Evolutionary conservation across 495 filamentous ascomycete species (phyloP).

Genomic region (Tuber borchii): DNA sequence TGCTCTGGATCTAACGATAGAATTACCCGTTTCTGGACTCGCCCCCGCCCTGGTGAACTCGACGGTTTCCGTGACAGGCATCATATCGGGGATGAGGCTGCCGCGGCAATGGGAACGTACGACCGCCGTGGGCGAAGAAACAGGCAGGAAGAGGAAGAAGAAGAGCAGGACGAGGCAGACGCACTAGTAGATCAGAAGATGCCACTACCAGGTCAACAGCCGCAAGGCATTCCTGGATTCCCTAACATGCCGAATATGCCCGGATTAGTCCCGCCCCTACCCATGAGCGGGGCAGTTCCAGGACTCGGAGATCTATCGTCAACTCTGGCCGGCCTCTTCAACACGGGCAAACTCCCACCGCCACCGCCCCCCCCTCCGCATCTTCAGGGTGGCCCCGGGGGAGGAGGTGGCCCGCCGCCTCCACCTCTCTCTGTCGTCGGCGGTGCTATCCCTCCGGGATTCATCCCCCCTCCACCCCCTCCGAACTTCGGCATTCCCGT

Average conservation of each 20-base stretch:
- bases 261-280: conserved; percentile 43
- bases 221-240: conserved; percentile 46
- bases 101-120: conserved; percentile 88
- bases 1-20: conserved; percentile 98
- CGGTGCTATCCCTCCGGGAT: conserved; percentile 22
- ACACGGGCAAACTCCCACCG: conserved; percentile 44
- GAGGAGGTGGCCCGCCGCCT: conserved; percentile 26
- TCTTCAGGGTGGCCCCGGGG: conserved; percentile 18
- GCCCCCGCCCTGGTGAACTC: conserved; percentile 76
- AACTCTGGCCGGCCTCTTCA: conserved; percentile 42
- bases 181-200: conserved; percentile 92
- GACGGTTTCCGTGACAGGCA: conserved; percentile 80
- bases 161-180: conserved; percentile 85
- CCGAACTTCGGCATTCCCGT: conserved; percentile 38
- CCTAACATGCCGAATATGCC: conserved; percentile 51
- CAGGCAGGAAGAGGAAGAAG: conserved; percentile 82
- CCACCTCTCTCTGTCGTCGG: conserved; percentile 22
- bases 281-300: conserved; percentile 49
- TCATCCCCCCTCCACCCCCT: conserved; percentile 34
- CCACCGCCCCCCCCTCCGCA: conserved; percentile 50
- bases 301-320: conserved; percentile 44
- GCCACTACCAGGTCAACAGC: conserved; percentile 52
- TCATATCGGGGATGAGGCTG: conserved; percentile 88
- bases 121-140: conserved; percentile 70
- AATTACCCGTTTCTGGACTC: conserved; percentile 92